Conservation (phyloP, 257 asterid species). For the Salvia miltiorrhiza region DNA sequence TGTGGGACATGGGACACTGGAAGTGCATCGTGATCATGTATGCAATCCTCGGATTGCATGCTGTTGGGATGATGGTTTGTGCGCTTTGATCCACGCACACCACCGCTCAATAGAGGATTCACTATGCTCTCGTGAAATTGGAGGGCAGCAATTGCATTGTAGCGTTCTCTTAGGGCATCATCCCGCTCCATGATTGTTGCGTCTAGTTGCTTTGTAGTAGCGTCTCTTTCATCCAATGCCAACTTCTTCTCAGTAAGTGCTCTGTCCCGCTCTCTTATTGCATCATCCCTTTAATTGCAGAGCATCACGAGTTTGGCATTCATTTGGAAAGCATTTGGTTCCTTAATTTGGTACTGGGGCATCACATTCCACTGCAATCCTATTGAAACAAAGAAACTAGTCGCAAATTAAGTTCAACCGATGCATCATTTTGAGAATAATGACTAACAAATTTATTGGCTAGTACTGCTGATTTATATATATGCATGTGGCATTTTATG, state of each 20-base stretch:
- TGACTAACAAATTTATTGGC: background rate
- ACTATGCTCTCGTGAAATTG: conserved; percentile 64
- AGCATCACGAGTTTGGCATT: conserved; percentile 47
- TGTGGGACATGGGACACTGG: conserved; percentile 34
- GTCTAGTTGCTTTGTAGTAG: conserved; percentile 58
- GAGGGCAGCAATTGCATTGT: conserved; percentile 83
- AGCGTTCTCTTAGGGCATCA: conserved; percentile 62
- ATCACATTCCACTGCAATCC: conserved; percentile 53
- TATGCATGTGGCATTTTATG: conserved; percentile 35
- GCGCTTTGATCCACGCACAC: conserved; percentile 43
- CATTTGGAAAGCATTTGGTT: conserved; percentile 45
- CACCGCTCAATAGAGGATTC: conserved; percentile 29
- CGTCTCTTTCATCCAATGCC: conserved; percentile 53
- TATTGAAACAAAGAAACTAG: too few relatives aligned
- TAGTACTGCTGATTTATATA: background rate
- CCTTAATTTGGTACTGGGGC: conserved; percentile 50
- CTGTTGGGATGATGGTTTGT: conserved; percentile 23
- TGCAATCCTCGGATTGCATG: conserved; percentile 36
- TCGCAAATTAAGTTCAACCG: background rate
- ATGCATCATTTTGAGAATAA: background rate
- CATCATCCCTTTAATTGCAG: conserved; percentile 56
- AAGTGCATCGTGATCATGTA: background rate
- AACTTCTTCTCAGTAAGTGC: conserved; percentile 51
- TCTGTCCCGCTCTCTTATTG: conserved; percentile 57
- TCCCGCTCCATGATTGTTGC: conserved; percentile 56